phyloP scores from a whole-genome alignment of 2,329 filamentous ascomycete species.

The Arthrobotrys sphaeroides region DNA sequence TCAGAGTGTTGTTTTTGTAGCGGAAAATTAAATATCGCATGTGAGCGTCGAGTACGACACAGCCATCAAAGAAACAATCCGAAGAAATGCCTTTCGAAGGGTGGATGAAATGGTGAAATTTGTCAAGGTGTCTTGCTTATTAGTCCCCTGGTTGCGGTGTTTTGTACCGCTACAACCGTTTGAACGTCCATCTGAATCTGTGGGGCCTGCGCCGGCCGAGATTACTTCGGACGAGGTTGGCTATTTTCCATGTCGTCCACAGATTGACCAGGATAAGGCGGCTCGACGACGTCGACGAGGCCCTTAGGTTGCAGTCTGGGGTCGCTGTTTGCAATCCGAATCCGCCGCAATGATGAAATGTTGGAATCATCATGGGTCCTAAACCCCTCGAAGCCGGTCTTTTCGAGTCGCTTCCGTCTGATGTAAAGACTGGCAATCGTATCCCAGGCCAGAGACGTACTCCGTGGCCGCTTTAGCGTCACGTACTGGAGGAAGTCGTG shows the following conservation, averaged over 20 bases:
- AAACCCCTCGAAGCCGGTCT: background rate
- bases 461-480: background rate
- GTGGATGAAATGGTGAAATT: background rate
- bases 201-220: constrained; percentile 2
- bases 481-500: background rate
- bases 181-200: constrained; percentile 3
- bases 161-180: constrained; percentile 6
- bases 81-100: background rate
- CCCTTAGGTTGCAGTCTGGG: background rate
- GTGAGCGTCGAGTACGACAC: constrained; percentile 1
- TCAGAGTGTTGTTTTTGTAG: background rate
- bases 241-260: background rate
- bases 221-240: constrained; percentile 10
- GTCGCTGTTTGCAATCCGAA: background rate
- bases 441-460: background rate
- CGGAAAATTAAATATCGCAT: constrained; percentile 16
- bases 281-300: background rate
- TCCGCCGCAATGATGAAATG: background rate
- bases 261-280: constrained; percentile 1
- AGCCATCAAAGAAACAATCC: background rate
- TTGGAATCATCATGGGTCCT: background rate
- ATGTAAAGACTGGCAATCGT: background rate
- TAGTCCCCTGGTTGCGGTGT: constrained; percentile 7
- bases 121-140: constrained; percentile 3
- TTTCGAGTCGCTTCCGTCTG: background rate